Percentiles rank a stretch among this genome's conserved stretches.
These are phyloP conservation scores for Marchantia polymorpha DNA, from an alignment of 225 moss, liverwort and hornwort genomes.

Conservation along the genomic window DNA sequence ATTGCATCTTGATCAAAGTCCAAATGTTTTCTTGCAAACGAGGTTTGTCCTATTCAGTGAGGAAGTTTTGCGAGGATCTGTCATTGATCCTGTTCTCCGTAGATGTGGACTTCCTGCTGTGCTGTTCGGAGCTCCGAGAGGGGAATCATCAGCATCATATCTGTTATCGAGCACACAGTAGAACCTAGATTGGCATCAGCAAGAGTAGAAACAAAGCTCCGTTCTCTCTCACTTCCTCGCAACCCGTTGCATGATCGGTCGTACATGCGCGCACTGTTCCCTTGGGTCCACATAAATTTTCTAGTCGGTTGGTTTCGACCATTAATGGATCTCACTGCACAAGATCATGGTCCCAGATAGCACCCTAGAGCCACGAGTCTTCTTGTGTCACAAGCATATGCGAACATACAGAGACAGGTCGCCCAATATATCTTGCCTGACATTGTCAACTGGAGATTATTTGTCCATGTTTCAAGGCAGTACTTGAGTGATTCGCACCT, in stretches of 20 bases:
- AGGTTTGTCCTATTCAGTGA: neutral
- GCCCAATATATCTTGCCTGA: neutral
- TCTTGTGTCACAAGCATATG: neutral
- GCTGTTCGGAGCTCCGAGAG: neutral
- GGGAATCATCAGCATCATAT: neutral
- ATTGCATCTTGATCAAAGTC: neutral
- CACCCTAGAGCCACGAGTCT: neutral
- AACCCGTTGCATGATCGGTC: slow-evolving; percentile 10
- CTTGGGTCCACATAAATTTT: neutral
- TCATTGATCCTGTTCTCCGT: neutral
- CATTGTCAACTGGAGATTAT: neutral
- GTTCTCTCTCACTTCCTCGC: neutral
- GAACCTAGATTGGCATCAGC: neutral
- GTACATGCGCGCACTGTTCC: neutral
- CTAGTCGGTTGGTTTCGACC: neutral
- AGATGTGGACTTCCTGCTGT: neutral
- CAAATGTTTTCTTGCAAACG: neutral
- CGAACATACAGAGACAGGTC: neutral
- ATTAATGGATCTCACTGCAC: neutral
- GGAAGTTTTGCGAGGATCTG: neutral
- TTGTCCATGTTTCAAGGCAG: neutral
- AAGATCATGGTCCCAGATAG: slow-evolving; percentile 8
- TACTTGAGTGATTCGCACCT: neutral
- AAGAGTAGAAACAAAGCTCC: neutral
- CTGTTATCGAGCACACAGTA: neutral